These are phyloP conservation scores for Schizochytrium sp. DNA, from an alignment of 108 stramenopile species.

Conservation along the genomic window DNA sequence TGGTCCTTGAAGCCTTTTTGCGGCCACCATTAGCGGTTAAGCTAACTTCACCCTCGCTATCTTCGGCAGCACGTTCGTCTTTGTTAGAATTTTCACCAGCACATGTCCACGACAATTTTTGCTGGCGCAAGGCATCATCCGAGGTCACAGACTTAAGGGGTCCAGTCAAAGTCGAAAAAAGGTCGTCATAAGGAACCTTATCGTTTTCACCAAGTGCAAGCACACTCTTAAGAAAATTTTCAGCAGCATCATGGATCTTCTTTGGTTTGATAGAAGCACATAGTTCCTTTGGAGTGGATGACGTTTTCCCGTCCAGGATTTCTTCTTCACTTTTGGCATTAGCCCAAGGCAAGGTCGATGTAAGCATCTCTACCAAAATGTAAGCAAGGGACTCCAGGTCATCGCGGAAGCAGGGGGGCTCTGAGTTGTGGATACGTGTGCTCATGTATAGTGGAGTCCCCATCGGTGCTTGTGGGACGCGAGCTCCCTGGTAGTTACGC, in stretches of 20 bases:
- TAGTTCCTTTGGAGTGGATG: neutral
- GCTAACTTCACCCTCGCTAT: too few species aligned
- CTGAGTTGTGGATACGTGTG: constrained; percentile 12
- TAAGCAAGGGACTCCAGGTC: constrained; percentile 48
- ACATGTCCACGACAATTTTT: neutral
- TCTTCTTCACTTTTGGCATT: neutral
- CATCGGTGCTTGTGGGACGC: neutral
- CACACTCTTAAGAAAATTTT: neutral
- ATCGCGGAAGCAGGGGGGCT: constrained; percentile 4
- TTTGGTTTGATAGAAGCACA: neutral
- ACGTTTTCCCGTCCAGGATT: neutral
- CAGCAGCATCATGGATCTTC: neutral
- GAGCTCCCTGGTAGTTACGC: neutral
- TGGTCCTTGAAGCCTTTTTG: too few species aligned
- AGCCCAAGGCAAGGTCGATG: neutral
- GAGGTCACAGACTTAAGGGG: neutral
- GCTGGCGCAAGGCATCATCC: neutral
- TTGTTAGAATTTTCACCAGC: neutral
- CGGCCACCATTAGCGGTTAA: too few species aligned
- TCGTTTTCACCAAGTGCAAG: neutral
- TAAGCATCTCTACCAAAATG: neutral
- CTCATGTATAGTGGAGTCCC: constrained; percentile 53
- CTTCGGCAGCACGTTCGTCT: neutral
- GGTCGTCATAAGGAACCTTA: neutral
- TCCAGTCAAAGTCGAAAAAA: neutral